A percentile compares a stretch with the other conserved stretches of the same genome.
Conservation (phyloP, 345 rosid genomes). For the Raphanus raphanistrum region DNA sequence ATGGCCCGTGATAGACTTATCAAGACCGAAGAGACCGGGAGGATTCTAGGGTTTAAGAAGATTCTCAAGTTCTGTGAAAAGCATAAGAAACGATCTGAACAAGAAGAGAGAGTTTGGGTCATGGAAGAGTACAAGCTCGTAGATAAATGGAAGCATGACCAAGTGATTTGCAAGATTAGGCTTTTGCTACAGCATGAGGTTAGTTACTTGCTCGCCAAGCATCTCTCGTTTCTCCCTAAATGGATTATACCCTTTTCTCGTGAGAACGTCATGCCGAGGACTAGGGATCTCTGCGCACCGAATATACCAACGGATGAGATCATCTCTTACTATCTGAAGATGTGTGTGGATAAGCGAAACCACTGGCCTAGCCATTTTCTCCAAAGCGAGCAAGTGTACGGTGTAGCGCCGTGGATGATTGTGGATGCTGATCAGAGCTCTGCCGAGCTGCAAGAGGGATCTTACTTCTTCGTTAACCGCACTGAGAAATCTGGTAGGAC, state of each 20-base stretch:
- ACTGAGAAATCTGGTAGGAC: background rate
- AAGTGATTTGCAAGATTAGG: constrained; percentile 20
- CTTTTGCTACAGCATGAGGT: background rate
- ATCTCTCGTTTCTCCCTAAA: background rate
- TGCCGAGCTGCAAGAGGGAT: background rate
- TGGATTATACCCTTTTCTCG: background rate
- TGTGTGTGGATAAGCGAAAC: background rate
- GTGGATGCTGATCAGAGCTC: background rate
- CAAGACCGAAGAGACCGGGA: background rate
- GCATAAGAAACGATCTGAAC: too few relatives aligned
- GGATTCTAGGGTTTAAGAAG: constrained; percentile 32
- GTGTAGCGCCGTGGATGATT: background rate
- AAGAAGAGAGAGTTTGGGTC: background rate
- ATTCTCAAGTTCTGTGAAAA: constrained; percentile 13
- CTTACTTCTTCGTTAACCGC: background rate
- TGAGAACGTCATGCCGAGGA: background rate
- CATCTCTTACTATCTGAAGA: background rate
- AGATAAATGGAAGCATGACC: background rate
- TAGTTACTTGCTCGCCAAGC: constrained; percentile 18
- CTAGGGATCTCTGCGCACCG: background rate
- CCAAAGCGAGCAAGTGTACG: background rate
- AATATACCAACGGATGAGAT: background rate
- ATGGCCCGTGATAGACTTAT: constrained; percentile 14
- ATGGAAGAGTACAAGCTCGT: constrained; percentile 17
- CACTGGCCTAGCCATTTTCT: background rate